phyloP scores from a whole-genome alignment of 2,329 filamentous ascomycete genomes.

The Rhynchosporium agropyri region DNA sequence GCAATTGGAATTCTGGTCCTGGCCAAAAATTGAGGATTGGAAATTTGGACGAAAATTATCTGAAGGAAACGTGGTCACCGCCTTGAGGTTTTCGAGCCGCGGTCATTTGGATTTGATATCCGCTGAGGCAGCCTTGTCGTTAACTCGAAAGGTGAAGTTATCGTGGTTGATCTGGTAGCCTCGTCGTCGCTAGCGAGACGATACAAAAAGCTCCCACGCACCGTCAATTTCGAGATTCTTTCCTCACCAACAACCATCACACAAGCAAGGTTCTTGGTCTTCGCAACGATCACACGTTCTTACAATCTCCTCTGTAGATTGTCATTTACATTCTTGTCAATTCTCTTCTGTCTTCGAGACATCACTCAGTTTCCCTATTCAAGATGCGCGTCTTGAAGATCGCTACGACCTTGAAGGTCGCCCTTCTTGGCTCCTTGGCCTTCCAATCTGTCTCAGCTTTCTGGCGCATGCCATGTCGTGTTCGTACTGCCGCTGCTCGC shows the following conservation, averaged over 20 bases:
- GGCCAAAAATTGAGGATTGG: slow-evolving; percentile 7
- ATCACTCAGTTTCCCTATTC: slow-evolving; percentile 17
- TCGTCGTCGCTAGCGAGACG: slow-evolving; percentile 16
- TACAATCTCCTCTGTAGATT: slow-evolving; percentile 11
- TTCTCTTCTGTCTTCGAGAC: slow-evolving; percentile 2
- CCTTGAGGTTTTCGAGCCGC: not conserved
- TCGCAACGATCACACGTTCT: not conserved
- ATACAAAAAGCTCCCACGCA: not conserved
- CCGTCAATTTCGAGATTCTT: not conserved
- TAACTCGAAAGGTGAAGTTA: not conserved
- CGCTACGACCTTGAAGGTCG: slow-evolving; percentile 15
- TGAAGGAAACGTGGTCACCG: not conserved
- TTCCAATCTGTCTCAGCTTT: slow-evolving; percentile 61
- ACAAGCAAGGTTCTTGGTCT: not conserved
- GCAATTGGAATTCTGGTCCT: not conserved
- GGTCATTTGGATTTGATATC: not conserved
- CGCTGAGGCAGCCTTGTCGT: not conserved
- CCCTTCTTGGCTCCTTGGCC: slow-evolving; percentile 11
- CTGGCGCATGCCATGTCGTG: slow-evolving; percentile 87
- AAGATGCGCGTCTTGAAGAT: not conserved
- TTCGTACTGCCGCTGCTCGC: slow-evolving; percentile 67
- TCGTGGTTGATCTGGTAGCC: not conserved
- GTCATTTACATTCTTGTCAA: slow-evolving; percentile 1
- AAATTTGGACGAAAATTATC: not conserved
- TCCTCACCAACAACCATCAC: not conserved